phyloP scores from a whole-genome alignment of 495 filamentous ascomycete species.

The Aspergillus bridgeri region DNA sequence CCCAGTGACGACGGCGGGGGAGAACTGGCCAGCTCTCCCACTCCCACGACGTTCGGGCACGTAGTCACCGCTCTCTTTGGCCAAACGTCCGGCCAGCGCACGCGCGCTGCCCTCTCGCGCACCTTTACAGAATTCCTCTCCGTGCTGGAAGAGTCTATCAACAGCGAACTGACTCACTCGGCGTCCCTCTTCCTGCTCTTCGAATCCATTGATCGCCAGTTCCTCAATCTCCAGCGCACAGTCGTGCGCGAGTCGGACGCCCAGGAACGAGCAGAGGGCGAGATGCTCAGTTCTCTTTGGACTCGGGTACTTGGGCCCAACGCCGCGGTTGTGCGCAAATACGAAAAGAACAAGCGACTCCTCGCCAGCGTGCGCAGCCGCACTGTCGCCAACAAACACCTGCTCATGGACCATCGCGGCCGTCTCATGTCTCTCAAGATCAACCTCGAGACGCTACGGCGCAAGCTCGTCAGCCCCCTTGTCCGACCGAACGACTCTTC shows the following conservation, averaged over 20 bases:
- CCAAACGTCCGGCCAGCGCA: conserved; percentile 72
- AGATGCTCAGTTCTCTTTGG: conserved; percentile 82
- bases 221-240: conserved; percentile 81
- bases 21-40: conserved; percentile 41
- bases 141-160: conserved; percentile 86
- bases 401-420: conserved; percentile 78
- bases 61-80: conserved; percentile 71
- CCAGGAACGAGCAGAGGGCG: conserved; percentile 73
- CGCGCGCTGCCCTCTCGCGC: conserved; percentile 72
- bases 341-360: conserved; percentile 76
- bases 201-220: conserved; percentile 82
- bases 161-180: conserved; percentile 72
- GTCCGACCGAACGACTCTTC: conserved; percentile 62
- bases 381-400: conserved; percentile 80
- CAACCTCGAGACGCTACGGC: conserved; percentile 71
- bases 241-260: conserved; percentile 76
- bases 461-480: conserved; percentile 76
- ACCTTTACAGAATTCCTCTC: conserved; percentile 84
- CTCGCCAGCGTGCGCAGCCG: conserved; percentile 73
- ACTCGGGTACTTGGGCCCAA: conserved; percentile 74
- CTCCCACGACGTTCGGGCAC: conserved; percentile 63
- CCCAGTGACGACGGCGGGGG: conserved; percentile 40
- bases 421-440: conserved; percentile 74
- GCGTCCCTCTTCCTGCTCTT: conserved; percentile 77
- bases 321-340: conserved; percentile 70